These are phyloP conservation scores for Stipa capillata DNA, from an alignment of 176 grass and related monocot species.

Conservation along the genomic window DNA sequence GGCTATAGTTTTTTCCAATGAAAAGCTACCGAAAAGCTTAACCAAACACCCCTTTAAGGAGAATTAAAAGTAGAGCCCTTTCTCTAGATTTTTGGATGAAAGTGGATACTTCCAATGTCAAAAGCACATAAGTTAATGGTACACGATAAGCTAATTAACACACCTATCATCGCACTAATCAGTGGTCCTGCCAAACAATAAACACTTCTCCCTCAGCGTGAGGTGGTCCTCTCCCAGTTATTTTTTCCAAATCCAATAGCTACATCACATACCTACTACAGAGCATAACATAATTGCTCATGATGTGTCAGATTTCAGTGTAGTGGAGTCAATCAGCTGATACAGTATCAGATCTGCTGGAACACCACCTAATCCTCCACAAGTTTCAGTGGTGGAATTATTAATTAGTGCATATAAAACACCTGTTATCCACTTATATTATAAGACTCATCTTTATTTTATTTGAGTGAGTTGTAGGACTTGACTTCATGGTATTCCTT, in stretches of 20 bases:
- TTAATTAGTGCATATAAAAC: conserved; percentile 12
- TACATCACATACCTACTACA: conserved; percentile 21
- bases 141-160: conserved; percentile 32
- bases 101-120: conserved; percentile 33
- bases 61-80: conserved; percentile 22
- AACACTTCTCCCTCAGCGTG: conserved; percentile 26
- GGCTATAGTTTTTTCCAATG: too few species aligned
- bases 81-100: conserved; percentile 33
- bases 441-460: conserved; percentile 6
- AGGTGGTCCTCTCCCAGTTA: conserved; percentile 30
- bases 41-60: too few species aligned
- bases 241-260: conserved; percentile 25
- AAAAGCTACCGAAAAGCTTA: too few species aligned
- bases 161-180: conserved; percentile 25
- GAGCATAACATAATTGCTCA: conserved; percentile 15
- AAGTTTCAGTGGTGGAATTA: conserved; percentile 20
- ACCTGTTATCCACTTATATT: conserved; percentile 15
- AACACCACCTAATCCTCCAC: conserved; percentile 25
- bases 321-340: conserved; percentile 21
- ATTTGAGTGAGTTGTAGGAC: neutral
- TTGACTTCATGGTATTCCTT: conserved; percentile 4
- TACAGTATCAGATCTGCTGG: conserved; percentile 29
- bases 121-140: conserved; percentile 13
- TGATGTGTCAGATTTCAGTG: conserved; percentile 21
- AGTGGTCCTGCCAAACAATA: conserved; percentile 28